phyloP scores from a whole-genome alignment of 495 filamentous ascomycete species.

The Hypoxylon fragiforme region DNA sequence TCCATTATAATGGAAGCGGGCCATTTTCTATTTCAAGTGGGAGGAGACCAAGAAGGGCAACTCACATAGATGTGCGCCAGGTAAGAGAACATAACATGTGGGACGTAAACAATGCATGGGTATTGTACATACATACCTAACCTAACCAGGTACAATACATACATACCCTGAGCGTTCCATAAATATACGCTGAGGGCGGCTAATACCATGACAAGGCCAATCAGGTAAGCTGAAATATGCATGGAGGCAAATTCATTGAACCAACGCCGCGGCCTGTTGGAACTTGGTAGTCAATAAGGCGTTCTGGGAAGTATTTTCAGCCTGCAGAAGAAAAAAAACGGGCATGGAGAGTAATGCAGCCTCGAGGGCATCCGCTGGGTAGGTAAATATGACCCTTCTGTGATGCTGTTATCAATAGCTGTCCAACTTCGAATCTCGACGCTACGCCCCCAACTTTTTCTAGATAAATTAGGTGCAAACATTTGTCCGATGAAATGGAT shows the following conservation, averaged over 20 bases:
- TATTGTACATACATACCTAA: too few species aligned
- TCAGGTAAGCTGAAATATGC: neutral
- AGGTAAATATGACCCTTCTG: neutral
- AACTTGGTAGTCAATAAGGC: neutral
- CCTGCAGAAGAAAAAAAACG: too few species aligned
- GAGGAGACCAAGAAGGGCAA: too few species aligned
- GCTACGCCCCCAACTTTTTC: neutral
- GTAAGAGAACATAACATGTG: constrained; percentile 9
- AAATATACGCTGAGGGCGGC: neutral
- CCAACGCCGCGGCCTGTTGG: neutral
- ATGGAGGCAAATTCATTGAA: neutral
- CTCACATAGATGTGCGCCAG: too few species aligned
- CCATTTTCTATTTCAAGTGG: constrained; percentile 7
- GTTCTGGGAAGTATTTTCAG: neutral
- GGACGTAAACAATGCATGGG: neutral
- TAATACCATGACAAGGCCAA: neutral
- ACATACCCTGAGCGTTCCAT: too few species aligned
- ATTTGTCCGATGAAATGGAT: constrained; percentile 10
- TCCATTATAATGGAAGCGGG: constrained; percentile 8
- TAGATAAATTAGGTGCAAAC: neutral
- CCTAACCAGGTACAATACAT: too few species aligned
- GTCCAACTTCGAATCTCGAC: neutral
- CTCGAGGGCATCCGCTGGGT: neutral
- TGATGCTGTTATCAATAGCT: neutral
- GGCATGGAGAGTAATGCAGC: too few species aligned